Conservation (phyloP, 2,329 filamentous ascomycete genomes). For the Ampelomyces quisqualis region DNA sequence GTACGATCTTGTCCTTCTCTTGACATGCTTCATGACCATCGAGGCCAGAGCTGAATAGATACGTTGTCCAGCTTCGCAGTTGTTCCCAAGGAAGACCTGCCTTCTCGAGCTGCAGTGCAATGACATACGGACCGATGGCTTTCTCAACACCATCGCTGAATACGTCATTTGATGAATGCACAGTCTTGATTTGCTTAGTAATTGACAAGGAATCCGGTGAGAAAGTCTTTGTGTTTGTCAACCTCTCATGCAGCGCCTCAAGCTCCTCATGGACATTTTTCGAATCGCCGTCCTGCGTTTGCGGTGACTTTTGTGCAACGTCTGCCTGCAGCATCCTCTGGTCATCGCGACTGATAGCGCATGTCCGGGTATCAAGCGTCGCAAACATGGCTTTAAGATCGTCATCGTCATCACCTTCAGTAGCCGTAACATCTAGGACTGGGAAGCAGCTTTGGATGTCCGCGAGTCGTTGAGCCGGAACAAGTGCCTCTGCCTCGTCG, state of each 20-base stretch:
- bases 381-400: constrained; percentile 9
- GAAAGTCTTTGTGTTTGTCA: too few species aligned
- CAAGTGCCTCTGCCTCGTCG: background rate
- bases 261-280: too few species aligned
- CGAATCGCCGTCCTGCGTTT: too few species aligned
- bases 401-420: background rate
- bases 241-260: too few species aligned
- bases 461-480: constrained; percentile 1
- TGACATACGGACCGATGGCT: constrained; percentile 2
- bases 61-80: constrained; percentile 12
- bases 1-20: constrained; percentile 10
- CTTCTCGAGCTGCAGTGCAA: constrained; percentile 18
- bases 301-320: too few species aligned
- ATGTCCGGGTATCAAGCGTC: constrained; percentile 2
- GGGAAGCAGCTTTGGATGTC: background rate
- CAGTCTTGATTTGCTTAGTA: too few species aligned
- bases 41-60: constrained; percentile 13
- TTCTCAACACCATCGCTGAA: too few species aligned
- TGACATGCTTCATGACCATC: constrained; percentile 8
- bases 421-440: background rate
- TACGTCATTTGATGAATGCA: too few species aligned
- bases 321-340: too few species aligned
- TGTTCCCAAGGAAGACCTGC: constrained; percentile 12
- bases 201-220: too few species aligned
- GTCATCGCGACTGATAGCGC: too few species aligned